Conservation (phyloP, 176 grass and related monocot species). For the Avena eriantha region DNA sequence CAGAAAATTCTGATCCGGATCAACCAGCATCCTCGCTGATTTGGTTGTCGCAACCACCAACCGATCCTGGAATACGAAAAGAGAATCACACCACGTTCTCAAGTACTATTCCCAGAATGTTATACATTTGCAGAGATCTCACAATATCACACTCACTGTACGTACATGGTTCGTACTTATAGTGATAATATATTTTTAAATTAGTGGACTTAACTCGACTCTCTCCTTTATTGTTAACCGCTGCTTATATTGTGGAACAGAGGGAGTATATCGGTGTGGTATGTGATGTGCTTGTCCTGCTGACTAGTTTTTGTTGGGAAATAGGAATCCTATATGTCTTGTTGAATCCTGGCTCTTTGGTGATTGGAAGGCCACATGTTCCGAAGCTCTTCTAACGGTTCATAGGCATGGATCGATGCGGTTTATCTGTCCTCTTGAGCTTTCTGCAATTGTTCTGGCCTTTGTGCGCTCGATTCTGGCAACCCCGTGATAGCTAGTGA, state of each 20-base stretch:
- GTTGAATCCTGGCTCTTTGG: slow-evolving; percentile 41
- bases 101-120: background rate
- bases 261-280: background rate
- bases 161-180: no score
- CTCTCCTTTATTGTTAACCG: no score
- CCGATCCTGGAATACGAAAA: background rate
- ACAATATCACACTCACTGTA: slow-evolving; percentile 1
- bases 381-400: background rate
- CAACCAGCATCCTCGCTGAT: slow-evolving; percentile 35
- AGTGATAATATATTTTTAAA: no score
- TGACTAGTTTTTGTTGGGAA: slow-evolving; percentile 2
- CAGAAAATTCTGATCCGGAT: slow-evolving; percentile 14
- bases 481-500: background rate
- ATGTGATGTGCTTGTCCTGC: background rate
- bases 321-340: background rate
- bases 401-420: background rate
- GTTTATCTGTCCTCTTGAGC: background rate
- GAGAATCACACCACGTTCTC: background rate
- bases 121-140: slow-evolving; percentile 29
- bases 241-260: no score
- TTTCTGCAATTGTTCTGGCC: background rate
- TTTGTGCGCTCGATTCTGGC: slow-evolving; percentile 11
- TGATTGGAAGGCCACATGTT: slow-evolving; percentile 24
- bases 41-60: slow-evolving; percentile 23
- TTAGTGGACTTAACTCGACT: no score